Conservation (phyloP, 2,329 filamentous ascomycete genomes). For the Arthrinium puccinioides region DNA sequence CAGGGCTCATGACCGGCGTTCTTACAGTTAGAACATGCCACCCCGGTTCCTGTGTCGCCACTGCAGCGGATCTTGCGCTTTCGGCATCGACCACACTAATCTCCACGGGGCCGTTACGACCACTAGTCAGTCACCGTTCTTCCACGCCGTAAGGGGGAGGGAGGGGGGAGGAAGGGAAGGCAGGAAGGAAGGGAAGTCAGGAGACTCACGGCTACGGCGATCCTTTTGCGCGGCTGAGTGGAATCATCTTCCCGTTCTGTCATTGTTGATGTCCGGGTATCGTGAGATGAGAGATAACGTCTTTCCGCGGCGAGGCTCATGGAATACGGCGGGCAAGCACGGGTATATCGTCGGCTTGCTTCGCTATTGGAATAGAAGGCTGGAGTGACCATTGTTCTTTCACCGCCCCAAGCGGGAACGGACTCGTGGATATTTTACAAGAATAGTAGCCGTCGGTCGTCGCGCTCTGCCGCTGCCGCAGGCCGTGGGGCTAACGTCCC, state of each 20-base stretch:
- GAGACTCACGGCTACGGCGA: constrained; percentile 48
- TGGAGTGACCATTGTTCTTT: constrained; percentile 34
- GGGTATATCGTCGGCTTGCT: constrained; percentile 31
- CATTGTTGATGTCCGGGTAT: constrained; percentile 29
- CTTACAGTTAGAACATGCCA: constrained; percentile 77
- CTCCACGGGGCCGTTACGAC: not conserved
- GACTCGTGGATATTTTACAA: constrained; percentile 15
- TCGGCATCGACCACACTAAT: constrained; percentile 78
- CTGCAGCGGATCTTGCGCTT: constrained; percentile 94
- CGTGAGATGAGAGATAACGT: constrained; percentile 28
- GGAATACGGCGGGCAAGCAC: constrained; percentile 28
- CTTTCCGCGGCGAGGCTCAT: constrained; percentile 25
- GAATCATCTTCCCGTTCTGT: constrained; percentile 33
- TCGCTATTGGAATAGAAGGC: constrained; percentile 28
- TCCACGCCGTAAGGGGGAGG: no score
- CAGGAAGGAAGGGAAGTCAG: no score
- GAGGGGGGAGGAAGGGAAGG: no score
- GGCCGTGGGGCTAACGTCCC: constrained; percentile 11
- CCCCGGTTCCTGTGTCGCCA: constrained; percentile 70
- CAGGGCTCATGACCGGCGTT: constrained; percentile 65
- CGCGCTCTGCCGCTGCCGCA: constrained; percentile 3
- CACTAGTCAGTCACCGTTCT: not conserved
- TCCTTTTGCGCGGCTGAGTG: constrained; percentile 48
- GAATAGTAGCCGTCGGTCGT: constrained; percentile 6
- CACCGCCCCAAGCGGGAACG: constrained; percentile 11